phyloP scores from a whole-genome alignment of 2,329 filamentous ascomycete species.

The Clarireedia hainanense region DNA sequence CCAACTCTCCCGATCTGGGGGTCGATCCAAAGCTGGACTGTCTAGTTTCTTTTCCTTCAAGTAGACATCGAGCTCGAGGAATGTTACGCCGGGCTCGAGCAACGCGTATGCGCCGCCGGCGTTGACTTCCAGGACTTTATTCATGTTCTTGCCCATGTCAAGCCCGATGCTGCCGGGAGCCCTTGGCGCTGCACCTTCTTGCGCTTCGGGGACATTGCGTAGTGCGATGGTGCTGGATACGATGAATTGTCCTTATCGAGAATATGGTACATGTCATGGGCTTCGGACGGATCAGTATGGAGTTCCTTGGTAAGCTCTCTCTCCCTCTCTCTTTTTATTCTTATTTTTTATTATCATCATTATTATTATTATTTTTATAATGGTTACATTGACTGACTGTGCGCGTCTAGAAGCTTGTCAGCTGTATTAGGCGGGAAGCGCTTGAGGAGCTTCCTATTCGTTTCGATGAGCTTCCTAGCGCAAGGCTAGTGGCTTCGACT shows the following conservation, averaged over 20 bases:
- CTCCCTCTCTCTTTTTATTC: too few species aligned
- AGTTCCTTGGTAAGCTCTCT: conserved; percentile 8
- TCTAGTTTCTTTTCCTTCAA: conserved; percentile 36
- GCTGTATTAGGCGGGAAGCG: too few species aligned
- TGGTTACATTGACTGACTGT: neutral
- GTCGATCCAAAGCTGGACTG: conserved; percentile 36
- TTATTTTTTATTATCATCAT: too few species aligned
- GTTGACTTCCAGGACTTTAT: conserved; percentile 43
- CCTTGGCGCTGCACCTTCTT: conserved; percentile 43
- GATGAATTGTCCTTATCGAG: conserved; percentile 35
- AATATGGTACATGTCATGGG: conserved; percentile 34
- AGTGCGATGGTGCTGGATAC: conserved; percentile 8
- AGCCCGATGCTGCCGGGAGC: conserved; percentile 43
- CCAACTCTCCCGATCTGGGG: conserved; percentile 32
- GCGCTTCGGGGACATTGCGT: conserved; percentile 36
- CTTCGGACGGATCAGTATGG: conserved; percentile 12
- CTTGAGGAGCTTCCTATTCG: too few species aligned
- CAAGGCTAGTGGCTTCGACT: too few species aligned
- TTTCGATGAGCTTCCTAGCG: too few species aligned
- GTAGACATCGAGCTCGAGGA: conserved; percentile 42
- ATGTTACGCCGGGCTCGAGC: conserved; percentile 49
- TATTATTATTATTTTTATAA: neutral
- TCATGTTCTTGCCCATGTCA: conserved; percentile 46
- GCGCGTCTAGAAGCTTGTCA: too few species aligned
- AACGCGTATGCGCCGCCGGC: conserved; percentile 41